A percentile compares a stretch with the other conserved stretches of the same genome.
Conservation (phyloP, 208 protist species). For the Leishmania lainsoni region DNA sequence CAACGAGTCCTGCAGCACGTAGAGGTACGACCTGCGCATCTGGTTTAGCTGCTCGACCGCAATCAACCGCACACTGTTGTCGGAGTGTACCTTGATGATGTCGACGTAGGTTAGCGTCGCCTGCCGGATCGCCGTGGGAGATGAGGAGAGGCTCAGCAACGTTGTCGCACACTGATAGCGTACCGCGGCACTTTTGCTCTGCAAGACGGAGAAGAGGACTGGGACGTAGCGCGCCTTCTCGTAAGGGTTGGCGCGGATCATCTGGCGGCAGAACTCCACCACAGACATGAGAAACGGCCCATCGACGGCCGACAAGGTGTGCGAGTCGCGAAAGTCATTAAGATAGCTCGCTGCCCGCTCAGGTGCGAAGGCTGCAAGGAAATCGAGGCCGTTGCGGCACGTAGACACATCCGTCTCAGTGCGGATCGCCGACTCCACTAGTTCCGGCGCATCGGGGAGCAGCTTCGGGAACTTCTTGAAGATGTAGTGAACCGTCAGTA, state of each 20-base stretch:
- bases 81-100: conserved; percentile 92
- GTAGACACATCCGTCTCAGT: conserved; percentile 91
- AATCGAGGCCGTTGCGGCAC: conserved; percentile 98
- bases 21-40: conserved; percentile 80
- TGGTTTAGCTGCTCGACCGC: conserved; percentile 95
- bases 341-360: conserved; percentile 95
- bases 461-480: conserved; percentile 94
- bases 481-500: conserved; percentile 96
- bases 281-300: conserved; percentile 94
- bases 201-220: conserved; percentile 95
- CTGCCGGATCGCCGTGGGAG: conserved; percentile 95
- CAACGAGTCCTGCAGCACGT: conserved; percentile 93
- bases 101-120: conserved; percentile 93
- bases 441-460: conserved; percentile 97
- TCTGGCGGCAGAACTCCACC: conserved; percentile 83
- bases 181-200: conserved; percentile 93
- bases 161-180: conserved; percentile 96
- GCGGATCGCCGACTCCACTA: conserved; percentile 94
- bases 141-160: conserved; percentile 94
- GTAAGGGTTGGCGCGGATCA: conserved; percentile 82
- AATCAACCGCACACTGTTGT: conserved; percentile 99
- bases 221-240: conserved; percentile 95
- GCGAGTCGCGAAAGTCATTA: conserved; percentile 83
- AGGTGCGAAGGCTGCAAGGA: conserved; percentile 96
- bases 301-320: conserved; percentile 71